These are phyloP conservation scores for Aspergillus taichungensis DNA, from an alignment of 495 filamentous ascomycete genomes.

Conservation along the genomic window DNA sequence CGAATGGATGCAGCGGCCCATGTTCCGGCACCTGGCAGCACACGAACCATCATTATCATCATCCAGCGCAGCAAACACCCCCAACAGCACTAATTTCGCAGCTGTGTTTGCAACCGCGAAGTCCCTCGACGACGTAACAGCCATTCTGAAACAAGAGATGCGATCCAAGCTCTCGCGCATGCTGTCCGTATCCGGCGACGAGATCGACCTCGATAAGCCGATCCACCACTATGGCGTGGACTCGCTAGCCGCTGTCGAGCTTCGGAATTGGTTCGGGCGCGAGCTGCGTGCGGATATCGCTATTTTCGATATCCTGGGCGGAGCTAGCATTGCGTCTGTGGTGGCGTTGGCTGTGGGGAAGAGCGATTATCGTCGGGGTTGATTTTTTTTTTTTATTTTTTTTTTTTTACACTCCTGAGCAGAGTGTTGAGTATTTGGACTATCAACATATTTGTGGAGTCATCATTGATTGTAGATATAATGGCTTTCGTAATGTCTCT, in stretches of 20 bases:
- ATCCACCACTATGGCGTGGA: constrained; percentile 33
- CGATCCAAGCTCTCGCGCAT: constrained; percentile 9
- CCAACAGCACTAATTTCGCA: background rate
- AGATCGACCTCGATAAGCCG: constrained; percentile 20
- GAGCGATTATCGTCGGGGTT: no score
- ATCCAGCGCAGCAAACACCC: no score
- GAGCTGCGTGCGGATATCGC: constrained; percentile 22
- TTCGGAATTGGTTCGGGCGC: constrained; percentile 30
- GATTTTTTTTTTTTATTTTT: no score
- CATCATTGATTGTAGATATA: no score
- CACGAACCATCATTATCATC: no score
- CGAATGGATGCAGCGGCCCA: background rate
- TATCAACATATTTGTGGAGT: no score
- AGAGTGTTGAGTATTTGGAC: no score
- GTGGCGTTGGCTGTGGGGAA: background rate
- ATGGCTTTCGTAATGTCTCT: no score
- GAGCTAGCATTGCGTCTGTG: constrained; percentile 2
- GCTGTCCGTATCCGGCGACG: constrained; percentile 19
- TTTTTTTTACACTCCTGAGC: no score
- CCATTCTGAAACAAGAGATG: background rate
- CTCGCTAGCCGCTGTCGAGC: constrained; percentile 35
- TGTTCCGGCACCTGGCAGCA: background rate
- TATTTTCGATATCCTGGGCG: constrained; percentile 19
- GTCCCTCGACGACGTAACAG: constrained; percentile 3
- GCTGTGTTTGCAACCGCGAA: background rate